Evolutionary conservation across 805 yeast genomes (phyloP).

Genomic region (Dipodascopsis uninucleata): DNA sequence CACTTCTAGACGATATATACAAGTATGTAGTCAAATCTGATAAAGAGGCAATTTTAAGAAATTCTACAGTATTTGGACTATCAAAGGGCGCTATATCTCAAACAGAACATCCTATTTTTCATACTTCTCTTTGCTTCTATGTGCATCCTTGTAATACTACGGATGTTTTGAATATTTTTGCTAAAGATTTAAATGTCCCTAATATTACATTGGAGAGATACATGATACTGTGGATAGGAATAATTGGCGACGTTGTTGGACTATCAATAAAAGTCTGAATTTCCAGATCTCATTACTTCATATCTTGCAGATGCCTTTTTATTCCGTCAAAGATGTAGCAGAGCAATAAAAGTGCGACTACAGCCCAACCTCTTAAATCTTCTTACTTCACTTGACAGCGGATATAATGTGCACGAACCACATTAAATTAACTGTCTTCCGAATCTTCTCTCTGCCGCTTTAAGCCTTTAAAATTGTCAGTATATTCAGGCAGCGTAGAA

Average conservation of each 20-base stretch:
- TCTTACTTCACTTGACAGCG: no score
- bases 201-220: constrained; percentile 10
- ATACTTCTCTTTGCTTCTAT: constrained; percentile 15
- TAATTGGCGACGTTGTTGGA: constrained; percentile 19
- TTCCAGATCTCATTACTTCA: no score
- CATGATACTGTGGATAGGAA: constrained; percentile 21
- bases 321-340: no score
- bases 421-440: constrained; percentile 2
- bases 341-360: no score
- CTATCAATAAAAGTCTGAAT: no score
- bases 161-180: constrained; percentile 17
- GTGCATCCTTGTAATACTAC: constrained; percentile 26
- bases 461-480: constrained; percentile 8
- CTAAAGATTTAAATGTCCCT: constrained; percentile 3
- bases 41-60: no score
- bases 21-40: constrained; percentile 5
- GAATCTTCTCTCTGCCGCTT: constrained; percentile 15
- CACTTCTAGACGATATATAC: constrained; percentile 12
- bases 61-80: no score
- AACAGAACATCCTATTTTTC: constrained; percentile 19
- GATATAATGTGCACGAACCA: no score
- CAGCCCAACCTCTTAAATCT: no score
- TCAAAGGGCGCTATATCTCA: constrained; percentile 16
- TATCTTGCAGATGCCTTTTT: no score
- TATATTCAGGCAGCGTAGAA: constrained; percentile 20